Evolutionary conservation across 192 early-diverging fungal genomes (phyloP).

Genomic region (Linnemannia zychae): DNA sequence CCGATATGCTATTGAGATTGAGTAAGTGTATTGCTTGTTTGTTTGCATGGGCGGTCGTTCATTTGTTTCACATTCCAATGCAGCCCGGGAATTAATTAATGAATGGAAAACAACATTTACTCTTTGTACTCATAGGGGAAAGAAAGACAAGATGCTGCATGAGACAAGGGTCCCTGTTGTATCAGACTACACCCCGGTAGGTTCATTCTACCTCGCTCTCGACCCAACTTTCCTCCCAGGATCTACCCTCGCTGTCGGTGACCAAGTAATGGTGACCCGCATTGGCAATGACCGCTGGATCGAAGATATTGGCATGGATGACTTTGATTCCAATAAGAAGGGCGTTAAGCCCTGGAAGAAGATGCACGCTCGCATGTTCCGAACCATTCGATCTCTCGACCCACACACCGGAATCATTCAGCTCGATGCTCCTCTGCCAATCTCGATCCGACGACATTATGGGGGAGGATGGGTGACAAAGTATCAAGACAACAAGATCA

Average conservation of each 20-base stretch:
- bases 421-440: constrained; percentile 59
- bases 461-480: constrained; percentile 59
- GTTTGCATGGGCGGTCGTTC: neutral
- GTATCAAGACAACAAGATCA: constrained; percentile 50
- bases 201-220: constrained; percentile 38
- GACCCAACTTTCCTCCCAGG: constrained; percentile 35
- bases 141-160: constrained; percentile 33
- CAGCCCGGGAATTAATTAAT: neutral
- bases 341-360: constrained; percentile 61
- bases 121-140: constrained; percentile 37
- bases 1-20: constrained; percentile 47
- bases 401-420: constrained; percentile 31
- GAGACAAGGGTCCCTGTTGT: constrained; percentile 47
- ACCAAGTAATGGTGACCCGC: constrained; percentile 53
- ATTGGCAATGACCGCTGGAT: constrained; percentile 61
- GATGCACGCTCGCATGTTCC: constrained; percentile 49
- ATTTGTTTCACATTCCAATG: neutral
- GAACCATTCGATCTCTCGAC: constrained; percentile 49
- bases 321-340: constrained; percentile 34
- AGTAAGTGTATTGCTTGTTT: constrained; percentile 8
- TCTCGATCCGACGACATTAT: constrained; percentile 43
- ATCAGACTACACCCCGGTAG: constrained; percentile 59
- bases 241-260: constrained; percentile 28
- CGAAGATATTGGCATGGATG: constrained; percentile 60
- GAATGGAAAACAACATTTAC: neutral